Percentiles rank a stretch among this genome's conserved stretches.
Conservation (phyloP, 768 basidiomycete genomes). For the Lentinula detonsa region DNA sequence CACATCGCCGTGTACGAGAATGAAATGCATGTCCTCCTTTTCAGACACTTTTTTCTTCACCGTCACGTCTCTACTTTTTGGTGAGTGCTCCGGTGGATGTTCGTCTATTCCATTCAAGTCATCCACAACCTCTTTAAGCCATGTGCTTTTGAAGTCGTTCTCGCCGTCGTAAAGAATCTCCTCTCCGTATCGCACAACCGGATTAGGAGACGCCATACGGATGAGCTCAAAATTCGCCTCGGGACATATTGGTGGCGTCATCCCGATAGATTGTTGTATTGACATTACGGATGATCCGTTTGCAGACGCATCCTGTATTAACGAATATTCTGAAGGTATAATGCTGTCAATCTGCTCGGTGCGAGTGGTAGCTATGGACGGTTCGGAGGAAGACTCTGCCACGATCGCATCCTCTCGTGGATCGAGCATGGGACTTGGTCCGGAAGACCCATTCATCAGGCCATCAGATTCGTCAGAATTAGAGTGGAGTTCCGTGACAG, state of each 20-base stretch:
- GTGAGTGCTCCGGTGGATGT: not conserved
- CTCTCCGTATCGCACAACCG: not conserved
- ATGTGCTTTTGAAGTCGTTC: not conserved
- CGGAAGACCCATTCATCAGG: not conserved
- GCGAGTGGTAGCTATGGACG: not conserved
- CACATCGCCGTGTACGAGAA: slow-evolving; percentile 33
- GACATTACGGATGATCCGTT: not conserved
- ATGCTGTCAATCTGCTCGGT: not conserved
- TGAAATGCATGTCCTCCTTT: slow-evolving; percentile 16
- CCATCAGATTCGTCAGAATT: not conserved
- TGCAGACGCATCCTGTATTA: not conserved
- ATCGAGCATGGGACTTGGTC: too few relatives aligned
- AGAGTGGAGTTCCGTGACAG: not conserved
- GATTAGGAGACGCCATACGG: not conserved
- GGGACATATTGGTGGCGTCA: not conserved
- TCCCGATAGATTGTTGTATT: not conserved
- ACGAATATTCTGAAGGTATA: not conserved
- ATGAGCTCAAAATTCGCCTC: not conserved
- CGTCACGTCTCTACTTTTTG: not conserved
- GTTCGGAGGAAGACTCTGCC: not conserved
- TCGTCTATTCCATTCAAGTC: not conserved
- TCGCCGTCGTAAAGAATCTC: not conserved
- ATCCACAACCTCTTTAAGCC: not conserved
- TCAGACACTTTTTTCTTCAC: not conserved
- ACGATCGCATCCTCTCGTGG: not conserved